These are phyloP conservation scores for Alliaria petiolata DNA, from an alignment of 345 rosid genomes.

Conservation along the genomic window DNA sequence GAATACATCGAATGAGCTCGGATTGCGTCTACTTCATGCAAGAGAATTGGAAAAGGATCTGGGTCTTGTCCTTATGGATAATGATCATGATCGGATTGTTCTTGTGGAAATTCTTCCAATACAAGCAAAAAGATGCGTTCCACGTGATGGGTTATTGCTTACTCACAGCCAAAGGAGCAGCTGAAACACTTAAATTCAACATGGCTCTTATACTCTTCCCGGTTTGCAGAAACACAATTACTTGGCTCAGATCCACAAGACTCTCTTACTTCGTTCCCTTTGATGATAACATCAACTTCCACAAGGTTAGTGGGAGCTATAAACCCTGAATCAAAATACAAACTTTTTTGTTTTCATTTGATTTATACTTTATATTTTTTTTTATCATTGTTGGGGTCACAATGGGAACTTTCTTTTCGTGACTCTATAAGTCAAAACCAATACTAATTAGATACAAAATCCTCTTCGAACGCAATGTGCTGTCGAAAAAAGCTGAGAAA, in stretches of 20 bases:
- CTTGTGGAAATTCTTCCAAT: constrained; percentile 83
- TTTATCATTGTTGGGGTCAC: constrained; percentile 42
- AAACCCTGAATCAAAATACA: background rate
- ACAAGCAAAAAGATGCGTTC: constrained; percentile 68
- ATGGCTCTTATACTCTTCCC: constrained; percentile 98
- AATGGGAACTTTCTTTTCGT: constrained; percentile 22
- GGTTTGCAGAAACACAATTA: constrained; percentile 90
- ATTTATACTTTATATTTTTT: background rate
- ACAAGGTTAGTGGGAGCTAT: constrained; percentile 57
- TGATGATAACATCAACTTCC: constrained; percentile 97
- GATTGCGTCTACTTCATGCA: constrained; percentile 54
- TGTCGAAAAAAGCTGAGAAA: constrained; percentile 10
- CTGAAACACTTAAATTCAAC: constrained; percentile 88
- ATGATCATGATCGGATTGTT: constrained; percentile 78
- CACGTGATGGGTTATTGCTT: constrained; percentile 89
- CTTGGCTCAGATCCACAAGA: constrained; percentile 89
- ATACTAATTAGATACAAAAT: constrained; percentile 11
- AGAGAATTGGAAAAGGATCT: constrained; percentile 93
- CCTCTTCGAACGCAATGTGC: constrained; percentile 32
- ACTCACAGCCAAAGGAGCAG: constrained; percentile 93
- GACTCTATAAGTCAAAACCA: constrained; percentile 23
- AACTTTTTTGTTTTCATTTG: background rate
- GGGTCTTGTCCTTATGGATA: constrained; percentile 84
- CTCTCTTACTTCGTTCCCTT: constrained; percentile 75
- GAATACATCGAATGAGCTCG: constrained; percentile 54